A percentile compares a stretch with the other conserved stretches of the same genome.
Evolutionary conservation across 192 early-diverging fungal species (phyloP).

Genomic region (Linderina pennispora): DNA sequence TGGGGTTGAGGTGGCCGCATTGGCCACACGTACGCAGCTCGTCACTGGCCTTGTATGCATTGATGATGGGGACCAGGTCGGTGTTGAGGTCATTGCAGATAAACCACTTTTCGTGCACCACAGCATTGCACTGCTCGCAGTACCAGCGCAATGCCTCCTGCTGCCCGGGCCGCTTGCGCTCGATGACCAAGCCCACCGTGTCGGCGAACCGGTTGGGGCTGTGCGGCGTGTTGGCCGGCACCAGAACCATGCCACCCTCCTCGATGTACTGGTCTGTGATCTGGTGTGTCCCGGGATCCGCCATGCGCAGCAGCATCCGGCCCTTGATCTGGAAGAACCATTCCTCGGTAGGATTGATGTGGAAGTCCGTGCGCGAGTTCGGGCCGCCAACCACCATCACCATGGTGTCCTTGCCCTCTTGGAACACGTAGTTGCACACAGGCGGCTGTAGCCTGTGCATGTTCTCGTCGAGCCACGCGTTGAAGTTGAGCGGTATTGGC

Average conservation of each 20-base stretch:
- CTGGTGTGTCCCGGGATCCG: constrained; percentile 54
- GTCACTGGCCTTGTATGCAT: constrained; percentile 61
- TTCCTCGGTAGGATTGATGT: constrained; percentile 96
- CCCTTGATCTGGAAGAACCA: constrained; percentile 98
- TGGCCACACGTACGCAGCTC: constrained; percentile 71
- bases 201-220: constrained; percentile 91
- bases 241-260: constrained; percentile 94
- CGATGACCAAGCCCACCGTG: constrained; percentile 94
- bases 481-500: constrained; percentile 82
- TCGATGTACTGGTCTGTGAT: constrained; percentile 78
- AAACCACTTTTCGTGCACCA: constrained; percentile 89
- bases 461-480: constrained; percentile 80
- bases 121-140: constrained; percentile 73
- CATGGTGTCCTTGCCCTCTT: constrained; percentile 74
- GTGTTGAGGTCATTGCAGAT: constrained; percentile 82
- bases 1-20: constrained; percentile 59
- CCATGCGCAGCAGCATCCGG: constrained; percentile 87
- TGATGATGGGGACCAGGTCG: constrained; percentile 90
- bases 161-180: constrained; percentile 71
- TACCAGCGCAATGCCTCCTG: constrained; percentile 92
- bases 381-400: constrained; percentile 94
- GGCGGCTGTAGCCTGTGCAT: constrained; percentile 82
- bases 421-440: constrained; percentile 89
- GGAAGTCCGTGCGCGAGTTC: constrained; percentile 94
- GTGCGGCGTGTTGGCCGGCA: constrained; percentile 91